Base-by-base conservation (phyloP, 192 early-diverging fungal genomes). In the Dimargaris cristalligena region DNA sequence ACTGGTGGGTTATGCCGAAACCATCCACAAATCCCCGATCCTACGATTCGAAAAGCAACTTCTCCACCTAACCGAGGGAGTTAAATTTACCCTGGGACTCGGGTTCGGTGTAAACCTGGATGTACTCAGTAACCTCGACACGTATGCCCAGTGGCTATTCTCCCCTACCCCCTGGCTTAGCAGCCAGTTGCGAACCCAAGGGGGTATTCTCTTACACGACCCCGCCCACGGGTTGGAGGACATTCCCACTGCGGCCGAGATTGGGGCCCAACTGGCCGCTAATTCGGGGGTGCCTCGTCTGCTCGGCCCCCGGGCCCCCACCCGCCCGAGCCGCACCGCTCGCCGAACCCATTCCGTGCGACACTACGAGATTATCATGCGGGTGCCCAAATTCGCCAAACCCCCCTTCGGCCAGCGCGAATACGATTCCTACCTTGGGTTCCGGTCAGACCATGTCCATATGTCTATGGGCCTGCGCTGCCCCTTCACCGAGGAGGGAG, bases 281-380 rank as follows among this genome's bases (percentile, higher is more conserved):
- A 23, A 2, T 28, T 52, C 51, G 2, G 46, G 46, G 46, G 20
- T 47, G 2, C 26, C 23, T 2, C 26, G 8, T 14, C 14, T 20
- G 16, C 34, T 33, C 23, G 31, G 20, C 1, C 54, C 31, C 2
- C 54, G 31, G 54, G 20, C 54, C 38, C 8, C 16, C 2, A 33
- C 29, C 4, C 54, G 54, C 4, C 29, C 51, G 23, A 52, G 3
- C 51, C 51, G 29, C 18, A 18, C 51, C 18, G 25, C n/a, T 47
- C 54, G 31, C 23, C 54, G 54, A 1, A 56, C 54, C 32, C 31
- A 56, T 2, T 33, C 54, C 2, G 54, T 56, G 34, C 10, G 32
- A 18, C 54, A 56, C 34, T 56, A 56, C 31, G 54, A 56, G 31
- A n/a, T 56, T 18, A 56, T 56, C 18, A 56, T 56, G 54, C 54